Evolutionary conservation across 441 rosid genomes (phyloP), one percentile per base, ranked within the genome.

Genomic region (Pelargonium fulgidum): DNA sequence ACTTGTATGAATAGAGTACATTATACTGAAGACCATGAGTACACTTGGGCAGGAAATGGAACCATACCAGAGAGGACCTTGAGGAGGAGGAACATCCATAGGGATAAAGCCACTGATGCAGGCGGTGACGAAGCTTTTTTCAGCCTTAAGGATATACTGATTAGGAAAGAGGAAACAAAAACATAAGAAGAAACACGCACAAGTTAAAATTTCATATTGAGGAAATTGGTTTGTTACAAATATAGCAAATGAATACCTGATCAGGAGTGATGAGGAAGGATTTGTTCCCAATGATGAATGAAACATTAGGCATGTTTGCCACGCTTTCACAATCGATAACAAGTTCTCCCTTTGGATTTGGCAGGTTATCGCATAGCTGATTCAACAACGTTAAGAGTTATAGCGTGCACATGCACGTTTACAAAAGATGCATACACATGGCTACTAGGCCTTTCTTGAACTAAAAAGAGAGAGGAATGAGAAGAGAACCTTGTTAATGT

Each of bases 341-440:
- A 42, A 85, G 73, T 68, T 77, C 82, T 47, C 81, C 80, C 52
- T 56, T 16, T 0, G 89, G 91, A 77, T 81, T 81, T 1, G 89
- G 91, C 64, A 87, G 70, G 69, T 72, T 75, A 56, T 80, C 82
- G 3, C 91, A 87, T 48, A 85, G 74, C 91, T 86, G 47, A 7
- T 70, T 71, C 22, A 66, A 42, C 12, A 10, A 8, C 10, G 10
- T 42, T 42, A 42, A 1, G 12, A 12, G 39, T 33, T 3, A 33
- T 42, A 1, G 3, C 33, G 3, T 1, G 33, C 3, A 3, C 33
- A 3, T 26, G 33, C 33, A 26, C 33, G 33, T 26, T 26, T 39
- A 39, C 4, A 39, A 39, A 4, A 39, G 4, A 44, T 4, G 26
- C 0, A 45, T 16, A 3, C 3, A 41, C 56, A 58, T 11, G 14